Base-by-base conservation (phyloP, 2,329 filamentous ascomycete genomes). In the Aspergillus alliaceus region DNA sequence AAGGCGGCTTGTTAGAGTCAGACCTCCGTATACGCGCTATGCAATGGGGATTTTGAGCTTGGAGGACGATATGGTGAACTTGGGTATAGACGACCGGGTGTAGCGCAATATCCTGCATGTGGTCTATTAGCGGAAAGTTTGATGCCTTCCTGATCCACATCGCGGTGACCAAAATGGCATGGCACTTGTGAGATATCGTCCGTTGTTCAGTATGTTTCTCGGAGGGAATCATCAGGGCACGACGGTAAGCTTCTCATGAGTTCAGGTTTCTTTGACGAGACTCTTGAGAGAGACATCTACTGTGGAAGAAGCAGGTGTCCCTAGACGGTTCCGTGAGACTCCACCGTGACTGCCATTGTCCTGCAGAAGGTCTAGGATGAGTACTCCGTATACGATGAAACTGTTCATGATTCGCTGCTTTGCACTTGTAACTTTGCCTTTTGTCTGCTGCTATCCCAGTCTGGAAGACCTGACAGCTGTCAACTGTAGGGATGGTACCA, bases 1-100 rank as follows among this genome's bases (percentile, higher is more conserved):
- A 65, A 73, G 82, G n/a, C 72, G 79, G 52, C 80, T 82, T 64
- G 71, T 93, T 11, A 82, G 87, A 22, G 76, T 89, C 47, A 82
- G 83, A 62, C 81, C 80, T 8, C 85, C 90, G 65, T 81, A 86
- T 64, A 80, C 89, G 3, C 86, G 88, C 65, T 92, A 89, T 77
- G 91, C 91, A 1, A 82, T 96, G 70, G 93, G 93, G 0, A 69
- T 96, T 56, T 75, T 96, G 59, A 86, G 86, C 2, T 82, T 91
- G n/a, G 90, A 96, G 67, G 84, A 88, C 56, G 90, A 96, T 72
- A 80, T 95, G 61, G 81, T 86, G 60, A 80, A 78, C 64, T 73
- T 90, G 65, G 84, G 84, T 56, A 67, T 90, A 39, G 80, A 81
- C 50, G 60, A 65, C 59, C 57, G 32, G 20, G 32, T 2, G 29